A percentile compares a stretch with the other conserved stretches of the same genome.
Conservation (phyloP, 2,329 filamentous ascomycete species). For the Alternaria sp. region DNA sequence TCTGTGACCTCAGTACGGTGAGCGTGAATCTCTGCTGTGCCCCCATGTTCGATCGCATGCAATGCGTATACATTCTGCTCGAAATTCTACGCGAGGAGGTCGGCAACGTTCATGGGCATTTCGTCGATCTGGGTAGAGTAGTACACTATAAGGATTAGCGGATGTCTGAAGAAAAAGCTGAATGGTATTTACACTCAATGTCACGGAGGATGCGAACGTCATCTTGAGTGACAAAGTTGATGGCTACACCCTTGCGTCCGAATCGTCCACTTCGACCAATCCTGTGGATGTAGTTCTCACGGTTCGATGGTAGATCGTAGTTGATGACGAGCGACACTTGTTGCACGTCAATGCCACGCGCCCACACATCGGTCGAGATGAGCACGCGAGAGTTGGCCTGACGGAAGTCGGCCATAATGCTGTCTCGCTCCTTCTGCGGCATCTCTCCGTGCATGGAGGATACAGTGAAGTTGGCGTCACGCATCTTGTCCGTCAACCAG, state of each 20-base stretch:
- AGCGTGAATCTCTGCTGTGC: not conserved
- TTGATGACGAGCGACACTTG: constrained; percentile 99
- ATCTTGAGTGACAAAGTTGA: constrained; percentile 99
- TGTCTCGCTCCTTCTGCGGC: constrained; percentile 97
- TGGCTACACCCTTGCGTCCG: constrained; percentile 96
- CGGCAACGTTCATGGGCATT: constrained; percentile 89
- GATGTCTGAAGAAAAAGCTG: not conserved
- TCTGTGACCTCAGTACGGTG: not conserved
- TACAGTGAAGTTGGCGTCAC: constrained; percentile 97
- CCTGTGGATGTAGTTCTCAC: constrained; percentile 99
- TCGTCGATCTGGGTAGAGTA: constrained; percentile 97
- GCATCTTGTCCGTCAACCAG: constrained; percentile 99
- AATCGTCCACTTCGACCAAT: constrained; percentile 96
- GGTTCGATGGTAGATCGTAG: constrained; percentile 96
- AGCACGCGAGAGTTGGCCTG: constrained; percentile 95
- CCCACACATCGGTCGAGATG: constrained; percentile 98
- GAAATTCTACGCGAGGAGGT: constrained; percentile 36
- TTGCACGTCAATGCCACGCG: constrained; percentile 97
- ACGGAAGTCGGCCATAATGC: constrained; percentile 99
- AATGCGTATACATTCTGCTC: not conserved
- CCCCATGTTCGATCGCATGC: not conserved
- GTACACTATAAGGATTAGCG: constrained; percentile 68
- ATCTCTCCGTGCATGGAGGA: constrained; percentile 99
- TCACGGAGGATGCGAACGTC: constrained; percentile 97
- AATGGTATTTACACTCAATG: constrained; percentile 76